Conservation (phyloP, 192 early-diverging fungal species). For the Gamsiella multidivaricata region DNA sequence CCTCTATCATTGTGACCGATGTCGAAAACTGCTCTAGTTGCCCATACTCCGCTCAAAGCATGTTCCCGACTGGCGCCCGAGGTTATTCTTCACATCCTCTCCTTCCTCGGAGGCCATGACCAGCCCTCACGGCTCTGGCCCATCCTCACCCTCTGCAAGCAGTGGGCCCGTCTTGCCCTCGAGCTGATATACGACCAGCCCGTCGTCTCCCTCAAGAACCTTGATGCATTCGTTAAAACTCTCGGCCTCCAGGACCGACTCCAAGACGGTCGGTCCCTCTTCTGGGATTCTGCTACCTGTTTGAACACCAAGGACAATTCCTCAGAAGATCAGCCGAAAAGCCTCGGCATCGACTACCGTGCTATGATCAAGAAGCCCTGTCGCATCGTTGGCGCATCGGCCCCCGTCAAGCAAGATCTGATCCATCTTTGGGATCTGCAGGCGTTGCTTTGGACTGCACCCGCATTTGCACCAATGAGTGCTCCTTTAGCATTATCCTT, state of each 20-base stretch:
- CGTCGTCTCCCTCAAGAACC: slow-evolving; percentile 5
- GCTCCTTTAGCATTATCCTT: background rate
- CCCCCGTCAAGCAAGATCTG: slow-evolving; percentile 29
- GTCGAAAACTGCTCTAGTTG: too few species aligned
- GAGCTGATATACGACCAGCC: slow-evolving; percentile 36
- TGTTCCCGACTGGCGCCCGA: slow-evolving; percentile 42
- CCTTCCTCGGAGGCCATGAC: slow-evolving; percentile 14
- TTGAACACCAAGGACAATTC: background rate
- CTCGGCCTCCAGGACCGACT: slow-evolving; percentile 32
- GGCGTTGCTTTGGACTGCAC: slow-evolving; percentile 25
- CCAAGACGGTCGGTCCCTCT: slow-evolving; percentile 8
- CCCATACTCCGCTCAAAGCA: background rate
- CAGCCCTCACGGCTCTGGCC: slow-evolving; percentile 14
- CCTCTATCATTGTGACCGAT: too few species aligned
- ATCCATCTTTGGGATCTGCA: slow-evolving; percentile 46
- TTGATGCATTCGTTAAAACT: slow-evolving; percentile 8
- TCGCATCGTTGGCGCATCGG: slow-evolving; percentile 14
- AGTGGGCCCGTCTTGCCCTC: slow-evolving; percentile 38
- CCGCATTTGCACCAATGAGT: background rate
- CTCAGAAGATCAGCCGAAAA: background rate
- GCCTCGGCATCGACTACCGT: slow-evolving; percentile 32
- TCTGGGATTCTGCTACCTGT: slow-evolving; percentile 22
- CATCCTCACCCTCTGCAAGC: slow-evolving; percentile 44
- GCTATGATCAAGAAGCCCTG: slow-evolving; percentile 44
- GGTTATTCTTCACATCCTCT: slow-evolving; percentile 41